These are phyloP conservation scores for Lophiotrema nucula DNA, from an alignment of 495 filamentous ascomycete genomes.

Conservation along the genomic window DNA sequence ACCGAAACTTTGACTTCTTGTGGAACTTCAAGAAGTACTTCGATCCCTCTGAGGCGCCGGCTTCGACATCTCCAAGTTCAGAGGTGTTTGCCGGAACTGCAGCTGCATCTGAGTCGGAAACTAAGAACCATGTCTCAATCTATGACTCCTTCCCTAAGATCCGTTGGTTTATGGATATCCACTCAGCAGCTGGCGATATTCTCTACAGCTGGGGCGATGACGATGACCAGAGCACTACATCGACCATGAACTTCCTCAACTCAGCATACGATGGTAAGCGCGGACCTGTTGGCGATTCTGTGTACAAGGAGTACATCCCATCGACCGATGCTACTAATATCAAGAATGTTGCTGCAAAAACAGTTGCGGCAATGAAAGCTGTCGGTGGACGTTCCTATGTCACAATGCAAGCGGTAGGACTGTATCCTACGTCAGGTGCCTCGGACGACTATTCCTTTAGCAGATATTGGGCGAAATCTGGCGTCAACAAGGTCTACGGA, in stretches of 20 bases:
- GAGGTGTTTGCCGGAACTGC: conserved; percentile 53
- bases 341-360: conserved; percentile 28
- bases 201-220: conserved; percentile 48
- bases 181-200: conserved; percentile 43
- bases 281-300: conserved; percentile 37
- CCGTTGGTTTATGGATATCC: conserved; percentile 47
- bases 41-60: conserved; percentile 45
- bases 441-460: conserved; percentile 44
- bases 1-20: conserved; percentile 61
- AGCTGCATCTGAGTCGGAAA: conserved; percentile 53
- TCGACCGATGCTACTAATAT: conserved; percentile 32
- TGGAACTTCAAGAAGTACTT: conserved; percentile 47
- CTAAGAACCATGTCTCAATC: conserved; percentile 40
- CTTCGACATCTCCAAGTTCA: conserved; percentile 51
- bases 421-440: conserved; percentile 43
- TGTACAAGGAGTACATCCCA: conserved; percentile 44
- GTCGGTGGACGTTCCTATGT: conserved; percentile 37
- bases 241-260: conserved; percentile 43
- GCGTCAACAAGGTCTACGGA: conserved; percentile 41
- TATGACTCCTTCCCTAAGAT: conserved; percentile 44
- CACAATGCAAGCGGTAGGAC: conserved; percentile 36
- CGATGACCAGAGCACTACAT: conserved; percentile 37
- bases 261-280: conserved; percentile 41
- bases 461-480: conserved; percentile 32
- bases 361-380: conserved; percentile 37